phyloP scores from a whole-genome alignment of 2,329 filamentous ascomycete species.

The Didymella keratinophila region DNA sequence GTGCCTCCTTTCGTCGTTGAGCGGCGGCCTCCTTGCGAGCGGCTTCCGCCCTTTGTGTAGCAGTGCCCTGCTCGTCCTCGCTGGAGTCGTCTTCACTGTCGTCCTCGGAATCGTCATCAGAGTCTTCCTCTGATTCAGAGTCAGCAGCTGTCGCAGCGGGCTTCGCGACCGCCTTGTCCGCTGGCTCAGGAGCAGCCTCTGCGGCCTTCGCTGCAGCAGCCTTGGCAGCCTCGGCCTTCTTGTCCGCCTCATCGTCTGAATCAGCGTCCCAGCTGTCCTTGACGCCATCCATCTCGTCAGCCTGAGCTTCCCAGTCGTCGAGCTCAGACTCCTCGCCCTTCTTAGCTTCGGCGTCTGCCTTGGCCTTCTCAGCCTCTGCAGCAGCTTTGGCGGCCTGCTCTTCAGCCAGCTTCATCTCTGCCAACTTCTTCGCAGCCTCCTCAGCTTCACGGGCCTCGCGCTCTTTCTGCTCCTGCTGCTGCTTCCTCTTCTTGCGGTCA shows the following conservation, averaged over 20 bases:
- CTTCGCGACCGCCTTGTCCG: slow-evolving; percentile 20
- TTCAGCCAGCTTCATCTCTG: slow-evolving; percentile 60
- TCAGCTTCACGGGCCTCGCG: slow-evolving; percentile 59
- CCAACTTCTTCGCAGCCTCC: slow-evolving; percentile 63
- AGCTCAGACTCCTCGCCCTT: slow-evolving; percentile 67
- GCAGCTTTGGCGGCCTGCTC: slow-evolving; percentile 80
- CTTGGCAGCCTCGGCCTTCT: slow-evolving; percentile 42
- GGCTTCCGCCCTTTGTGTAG: slow-evolving; percentile 74
- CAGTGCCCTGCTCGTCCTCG: slow-evolving; percentile 77
- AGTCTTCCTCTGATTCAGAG: slow-evolving; percentile 51
- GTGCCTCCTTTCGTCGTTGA: slow-evolving; percentile 85
- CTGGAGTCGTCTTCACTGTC: slow-evolving; percentile 69
- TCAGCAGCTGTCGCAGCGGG: slow-evolving; percentile 23
- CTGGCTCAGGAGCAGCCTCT: slow-evolving; percentile 24
- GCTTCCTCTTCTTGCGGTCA: slow-evolving; percentile 77
- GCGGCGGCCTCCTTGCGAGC: slow-evolving; percentile 88
- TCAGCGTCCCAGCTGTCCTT: slow-evolving; percentile 97
- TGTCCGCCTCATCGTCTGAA: slow-evolving; percentile 72
- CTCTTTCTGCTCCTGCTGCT: slow-evolving; percentile 63
- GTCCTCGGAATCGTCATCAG: slow-evolving; percentile 66
- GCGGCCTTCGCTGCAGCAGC: slow-evolving; percentile 43
- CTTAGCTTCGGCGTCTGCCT: slow-evolving; percentile 66
- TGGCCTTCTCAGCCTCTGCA: slow-evolving; percentile 72
- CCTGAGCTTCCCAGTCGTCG: slow-evolving; percentile 88
- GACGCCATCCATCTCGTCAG: slow-evolving; percentile 75